These are phyloP conservation scores for Cylindrotheca fusiformis DNA, from an alignment of 108 stramenopile genomes.

Conservation along the genomic window DNA sequence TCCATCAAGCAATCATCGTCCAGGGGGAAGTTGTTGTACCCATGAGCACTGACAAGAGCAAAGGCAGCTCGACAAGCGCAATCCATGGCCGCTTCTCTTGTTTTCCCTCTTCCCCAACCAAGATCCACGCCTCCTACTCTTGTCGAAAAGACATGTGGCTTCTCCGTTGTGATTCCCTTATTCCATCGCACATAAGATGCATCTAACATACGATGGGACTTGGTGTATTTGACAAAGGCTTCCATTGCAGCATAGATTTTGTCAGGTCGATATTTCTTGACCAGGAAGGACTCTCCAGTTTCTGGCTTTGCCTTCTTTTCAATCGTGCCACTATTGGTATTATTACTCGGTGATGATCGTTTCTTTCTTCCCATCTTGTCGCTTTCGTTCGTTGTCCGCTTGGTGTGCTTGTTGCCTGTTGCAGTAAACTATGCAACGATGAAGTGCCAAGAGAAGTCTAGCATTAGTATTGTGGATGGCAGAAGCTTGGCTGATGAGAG, in stretches of 20 bases:
- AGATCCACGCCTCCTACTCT: conserved; percentile 72
- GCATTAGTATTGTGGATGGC: not conserved
- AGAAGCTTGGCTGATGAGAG: no score
- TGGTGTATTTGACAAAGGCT: conserved; percentile 82
- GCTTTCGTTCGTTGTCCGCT: no score
- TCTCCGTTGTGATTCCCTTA: conserved; percentile 62
- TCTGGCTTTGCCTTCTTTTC: conserved; percentile 29
- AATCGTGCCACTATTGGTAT: not conserved
- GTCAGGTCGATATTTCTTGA: conserved; percentile 84
- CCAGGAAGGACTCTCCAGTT: conserved; percentile 59
- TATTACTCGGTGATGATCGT: conserved; percentile 20
- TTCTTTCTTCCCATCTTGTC: conserved; percentile 58
- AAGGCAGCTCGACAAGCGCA: conserved; percentile 79
- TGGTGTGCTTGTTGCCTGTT: not conserved
- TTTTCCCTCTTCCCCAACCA: conserved; percentile 82
- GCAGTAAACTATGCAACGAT: no score
- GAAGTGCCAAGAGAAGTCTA: not conserved
- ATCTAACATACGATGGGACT: conserved; percentile 84
- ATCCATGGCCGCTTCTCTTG: conserved; percentile 78
- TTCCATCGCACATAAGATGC: conserved; percentile 71
- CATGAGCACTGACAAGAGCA: conserved; percentile 78
- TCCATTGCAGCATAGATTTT: conserved; percentile 75
- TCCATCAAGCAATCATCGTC: conserved; percentile 81
- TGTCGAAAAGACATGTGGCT: conserved; percentile 72
- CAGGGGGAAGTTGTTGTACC: conserved; percentile 77